Conservation (phyloP, 2,329 filamentous ascomycete species). For the Fusarium musae region DNA sequence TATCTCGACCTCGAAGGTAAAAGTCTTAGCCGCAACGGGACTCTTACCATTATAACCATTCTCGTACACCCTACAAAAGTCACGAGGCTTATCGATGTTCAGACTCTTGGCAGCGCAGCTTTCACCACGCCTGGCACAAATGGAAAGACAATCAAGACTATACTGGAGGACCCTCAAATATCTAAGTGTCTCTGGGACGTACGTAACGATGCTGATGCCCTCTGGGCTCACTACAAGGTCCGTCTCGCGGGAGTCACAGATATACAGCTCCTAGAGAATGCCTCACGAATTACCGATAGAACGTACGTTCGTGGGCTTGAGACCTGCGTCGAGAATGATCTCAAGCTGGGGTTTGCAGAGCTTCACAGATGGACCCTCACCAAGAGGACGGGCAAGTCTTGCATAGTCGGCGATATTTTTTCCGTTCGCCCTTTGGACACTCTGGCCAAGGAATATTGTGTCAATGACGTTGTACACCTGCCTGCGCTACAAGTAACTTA, state of each 20-base stretch:
- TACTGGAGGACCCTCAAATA: not conserved
- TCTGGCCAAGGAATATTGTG: too few relatives aligned
- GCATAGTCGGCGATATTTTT: too few relatives aligned
- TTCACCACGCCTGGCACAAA: not conserved
- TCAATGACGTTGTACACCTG: not conserved
- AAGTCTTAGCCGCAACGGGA: not conserved
- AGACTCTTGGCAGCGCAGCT: not conserved
- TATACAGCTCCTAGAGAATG: not conserved
- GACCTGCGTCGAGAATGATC: not conserved
- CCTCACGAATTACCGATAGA: fast-evolving
- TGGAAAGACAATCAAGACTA: not conserved
- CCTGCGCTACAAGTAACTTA: not conserved
- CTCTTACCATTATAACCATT: not conserved
- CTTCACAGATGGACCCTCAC: not conserved
- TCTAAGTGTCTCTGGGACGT: not conserved
- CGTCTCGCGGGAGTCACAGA: not conserved
- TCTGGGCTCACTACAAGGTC: not conserved
- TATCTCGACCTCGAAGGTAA: not conserved
- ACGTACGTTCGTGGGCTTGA: not conserved
- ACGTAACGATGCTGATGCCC: not conserved
- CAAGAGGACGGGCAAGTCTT: too few relatives aligned
- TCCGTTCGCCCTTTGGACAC: too few relatives aligned
- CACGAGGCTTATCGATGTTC: not conserved
- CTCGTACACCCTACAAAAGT: too few relatives aligned
- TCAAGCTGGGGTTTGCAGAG: fast-evolving